Evolutionary conservation across 225 moss, liverwort and hornwort species (phyloP).

Genomic region (Ulota crispa): DNA sequence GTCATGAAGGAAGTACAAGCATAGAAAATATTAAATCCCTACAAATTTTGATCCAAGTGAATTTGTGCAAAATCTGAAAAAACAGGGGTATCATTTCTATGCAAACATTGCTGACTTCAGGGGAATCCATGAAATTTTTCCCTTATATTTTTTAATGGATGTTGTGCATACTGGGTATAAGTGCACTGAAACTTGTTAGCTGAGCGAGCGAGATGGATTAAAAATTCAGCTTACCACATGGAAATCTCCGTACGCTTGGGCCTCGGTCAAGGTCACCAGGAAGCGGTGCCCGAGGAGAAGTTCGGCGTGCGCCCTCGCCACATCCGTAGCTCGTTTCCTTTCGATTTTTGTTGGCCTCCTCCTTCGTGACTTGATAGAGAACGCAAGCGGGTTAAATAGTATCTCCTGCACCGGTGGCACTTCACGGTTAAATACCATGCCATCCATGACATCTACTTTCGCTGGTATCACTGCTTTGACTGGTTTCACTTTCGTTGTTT

Average conservation of each 20-base stretch:
- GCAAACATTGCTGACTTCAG: too few species aligned
- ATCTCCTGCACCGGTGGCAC: background rate
- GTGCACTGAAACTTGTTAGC: background rate
- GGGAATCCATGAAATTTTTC: too few species aligned
- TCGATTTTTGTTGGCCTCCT: conserved; percentile 15
- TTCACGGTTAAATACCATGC: background rate
- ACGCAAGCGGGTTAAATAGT: conserved; percentile 20
- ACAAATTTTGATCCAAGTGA: too few species aligned
- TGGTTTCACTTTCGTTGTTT: too few species aligned
- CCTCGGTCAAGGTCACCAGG: background rate
- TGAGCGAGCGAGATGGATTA: background rate
- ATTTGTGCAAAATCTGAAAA: too few species aligned
- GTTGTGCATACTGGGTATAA: background rate
- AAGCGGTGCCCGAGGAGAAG: conserved; percentile 16
- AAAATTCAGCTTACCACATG: conserved; percentile 20
- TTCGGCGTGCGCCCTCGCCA: conserved; percentile 11
- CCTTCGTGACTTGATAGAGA: conserved; percentile 29
- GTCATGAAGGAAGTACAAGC: too few species aligned
- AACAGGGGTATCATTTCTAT: too few species aligned
- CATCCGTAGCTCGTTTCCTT: conserved; percentile 14
- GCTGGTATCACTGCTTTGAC: too few species aligned
- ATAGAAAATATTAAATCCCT: too few species aligned
- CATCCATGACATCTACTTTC: background rate
- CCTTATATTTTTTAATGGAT: too few species aligned
- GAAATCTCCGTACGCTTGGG: conserved; percentile 35